Conservation (phyloP, 306 rosid species). For the Hippophae tibetana region DNA sequence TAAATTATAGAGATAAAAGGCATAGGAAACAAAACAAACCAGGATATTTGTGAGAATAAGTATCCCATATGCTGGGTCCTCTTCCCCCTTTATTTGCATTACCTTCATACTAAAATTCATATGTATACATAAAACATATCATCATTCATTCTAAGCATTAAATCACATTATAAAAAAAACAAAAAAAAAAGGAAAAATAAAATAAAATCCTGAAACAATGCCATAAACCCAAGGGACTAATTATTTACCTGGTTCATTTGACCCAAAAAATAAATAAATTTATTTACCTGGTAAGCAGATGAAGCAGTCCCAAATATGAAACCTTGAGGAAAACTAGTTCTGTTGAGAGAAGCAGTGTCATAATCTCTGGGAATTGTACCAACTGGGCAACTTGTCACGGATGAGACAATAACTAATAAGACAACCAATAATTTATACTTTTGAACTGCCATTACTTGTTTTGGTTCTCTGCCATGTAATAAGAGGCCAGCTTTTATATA, state of each 20-base stretch:
- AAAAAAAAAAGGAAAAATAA: not conserved
- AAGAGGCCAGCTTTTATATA: no score
- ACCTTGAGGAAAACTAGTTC: constrained; percentile 32
- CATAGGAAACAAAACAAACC: not conserved
- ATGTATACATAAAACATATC: no score
- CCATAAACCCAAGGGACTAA: not conserved
- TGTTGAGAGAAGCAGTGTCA: constrained; percentile 22
- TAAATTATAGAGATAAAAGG: no score
- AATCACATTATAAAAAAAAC: not conserved
- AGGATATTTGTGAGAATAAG: not conserved
- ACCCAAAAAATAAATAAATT: no score
- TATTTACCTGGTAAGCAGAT: constrained; percentile 1
- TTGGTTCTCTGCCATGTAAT: no score
- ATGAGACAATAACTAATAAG: constrained; percentile 1
- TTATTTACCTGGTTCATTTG: not conserved
- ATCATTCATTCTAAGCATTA: no score
- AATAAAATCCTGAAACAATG: not conserved
- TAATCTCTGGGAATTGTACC: not conserved
- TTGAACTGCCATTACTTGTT: constrained; percentile 17
- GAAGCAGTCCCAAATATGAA: constrained; percentile 7
- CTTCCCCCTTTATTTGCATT: not conserved
- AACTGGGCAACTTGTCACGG: not conserved
- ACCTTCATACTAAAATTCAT: not conserved
- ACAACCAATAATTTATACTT: not conserved
- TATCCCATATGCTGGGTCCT: constrained; percentile 6